phyloP scores from a whole-genome alignment of 768 basidiomycete species.

The Agrocybe chaxingu region DNA sequence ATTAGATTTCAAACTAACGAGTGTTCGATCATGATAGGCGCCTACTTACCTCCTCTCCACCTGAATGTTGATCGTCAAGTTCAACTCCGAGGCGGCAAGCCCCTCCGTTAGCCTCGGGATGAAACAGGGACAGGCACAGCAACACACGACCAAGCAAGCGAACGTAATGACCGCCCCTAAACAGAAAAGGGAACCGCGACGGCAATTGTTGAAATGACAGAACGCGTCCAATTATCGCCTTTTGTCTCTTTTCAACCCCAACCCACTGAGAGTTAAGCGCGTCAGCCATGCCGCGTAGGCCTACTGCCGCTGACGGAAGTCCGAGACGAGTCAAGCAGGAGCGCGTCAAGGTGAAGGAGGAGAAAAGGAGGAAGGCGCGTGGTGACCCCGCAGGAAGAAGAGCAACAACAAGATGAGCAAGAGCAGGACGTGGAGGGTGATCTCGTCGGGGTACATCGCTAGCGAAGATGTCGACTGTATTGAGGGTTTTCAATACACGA shows the following conservation, averaged over 20 bases:
- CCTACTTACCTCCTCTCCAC: too few species aligned
- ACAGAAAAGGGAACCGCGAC: not conserved
- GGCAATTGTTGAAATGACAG: not conserved
- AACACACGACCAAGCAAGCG: too few species aligned
- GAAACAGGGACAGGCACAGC: too few species aligned
- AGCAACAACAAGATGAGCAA: slow-evolving; percentile 24
- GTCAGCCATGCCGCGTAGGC: slow-evolving; percentile 18
- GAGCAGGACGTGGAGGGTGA: slow-evolving; percentile 30
- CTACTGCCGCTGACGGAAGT: slow-evolving; percentile 12
- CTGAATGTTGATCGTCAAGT: too few species aligned
- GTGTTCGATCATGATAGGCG: too few species aligned
- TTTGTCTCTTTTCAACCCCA: not conserved
- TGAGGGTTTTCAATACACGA: not conserved
- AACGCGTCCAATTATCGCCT: slow-evolving; percentile 10
- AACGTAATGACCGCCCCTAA: slow-evolving; percentile 23
- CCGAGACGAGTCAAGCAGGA: slow-evolving; percentile 17
- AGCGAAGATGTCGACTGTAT: slow-evolving; percentile 65
- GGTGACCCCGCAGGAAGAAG: slow-evolving; percentile 27
- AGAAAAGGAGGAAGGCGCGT: slow-evolving; percentile 26
- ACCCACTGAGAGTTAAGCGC: not conserved
- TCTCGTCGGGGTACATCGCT: slow-evolving; percentile 69
- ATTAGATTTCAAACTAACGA: too few species aligned
- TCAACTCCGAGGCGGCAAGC: too few species aligned
- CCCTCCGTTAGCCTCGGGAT: too few species aligned
- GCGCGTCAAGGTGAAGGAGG: slow-evolving; percentile 18